Evolutionary conservation across 805 yeast genomes (phyloP).

Genomic region (Yarrowia sp.): DNA sequence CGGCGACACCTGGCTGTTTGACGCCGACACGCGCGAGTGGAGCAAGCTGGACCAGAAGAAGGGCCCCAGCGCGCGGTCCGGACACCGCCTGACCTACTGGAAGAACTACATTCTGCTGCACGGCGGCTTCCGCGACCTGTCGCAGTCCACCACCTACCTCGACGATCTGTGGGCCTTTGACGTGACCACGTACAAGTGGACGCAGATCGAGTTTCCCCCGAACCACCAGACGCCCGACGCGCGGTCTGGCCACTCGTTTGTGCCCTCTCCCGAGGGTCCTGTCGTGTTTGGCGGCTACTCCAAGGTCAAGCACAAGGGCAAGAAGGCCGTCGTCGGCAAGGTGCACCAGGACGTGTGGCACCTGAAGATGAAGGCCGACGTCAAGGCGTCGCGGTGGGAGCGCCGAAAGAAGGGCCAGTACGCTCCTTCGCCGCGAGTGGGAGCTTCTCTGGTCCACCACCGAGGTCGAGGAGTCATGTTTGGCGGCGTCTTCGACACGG

Average conservation of each 20-base stretch:
- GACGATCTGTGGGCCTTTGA: conserved; percentile 92
- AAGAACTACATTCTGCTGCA: conserved; percentile 79
- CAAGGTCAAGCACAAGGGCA: conserved; percentile 77
- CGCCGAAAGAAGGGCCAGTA: conserved; percentile 85
- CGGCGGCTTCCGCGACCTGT: conserved; percentile 93
- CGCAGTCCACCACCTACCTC: conserved; percentile 76
- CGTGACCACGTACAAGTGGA: conserved; percentile 85
- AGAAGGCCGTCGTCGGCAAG: conserved; percentile 88
- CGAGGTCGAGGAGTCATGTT: conserved; percentile 89
- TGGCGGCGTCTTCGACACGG: conserved; percentile 94
- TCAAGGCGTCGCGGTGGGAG: conserved; percentile 79
- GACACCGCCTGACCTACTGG: conserved; percentile 89
- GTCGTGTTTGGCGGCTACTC: conserved; percentile 90
- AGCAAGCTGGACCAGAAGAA: conserved; percentile 72
- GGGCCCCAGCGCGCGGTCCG: conserved; percentile 80
- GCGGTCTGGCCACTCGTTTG: conserved; percentile 86
- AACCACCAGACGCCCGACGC: conserved; percentile 83
- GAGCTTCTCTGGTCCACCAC: conserved; percentile 84
- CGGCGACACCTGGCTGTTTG: conserved; percentile 94
- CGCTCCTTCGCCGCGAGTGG: conserved; percentile 92
- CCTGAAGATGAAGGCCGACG: conserved; percentile 80
- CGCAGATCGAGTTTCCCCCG: conserved; percentile 79
- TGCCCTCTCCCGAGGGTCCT: conserved; percentile 77
- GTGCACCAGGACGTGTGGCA: conserved; percentile 83
- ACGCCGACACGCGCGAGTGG: conserved; percentile 85